These are phyloP conservation scores for Xylaria sp. DNA, from an alignment of 2,329 filamentous ascomycete genomes.

Conservation along the genomic window DNA sequence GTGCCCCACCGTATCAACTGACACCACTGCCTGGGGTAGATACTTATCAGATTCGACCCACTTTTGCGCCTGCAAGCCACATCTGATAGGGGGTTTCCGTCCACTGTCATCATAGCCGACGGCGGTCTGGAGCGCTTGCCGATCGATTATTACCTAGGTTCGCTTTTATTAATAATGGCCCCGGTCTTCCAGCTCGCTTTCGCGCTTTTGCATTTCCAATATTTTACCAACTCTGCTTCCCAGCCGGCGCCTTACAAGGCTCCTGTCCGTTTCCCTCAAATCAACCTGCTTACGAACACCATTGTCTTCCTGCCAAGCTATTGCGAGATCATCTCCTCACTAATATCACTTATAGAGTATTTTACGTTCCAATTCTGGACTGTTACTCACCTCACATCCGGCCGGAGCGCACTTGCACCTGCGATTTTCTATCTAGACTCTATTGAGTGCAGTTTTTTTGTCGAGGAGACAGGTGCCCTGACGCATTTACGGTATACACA, in stretches of 20 bases:
- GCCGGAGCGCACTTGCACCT: background rate
- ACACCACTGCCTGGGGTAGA: background rate
- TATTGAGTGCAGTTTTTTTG: background rate
- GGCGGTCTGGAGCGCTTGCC: conserved; percentile 14
- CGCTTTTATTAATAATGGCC: conserved; percentile 28
- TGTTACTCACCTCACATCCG: background rate
- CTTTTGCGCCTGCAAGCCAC: conserved; percentile 38
- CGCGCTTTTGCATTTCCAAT: conserved; percentile 20
- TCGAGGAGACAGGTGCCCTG: background rate
- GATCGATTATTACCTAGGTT: background rate
- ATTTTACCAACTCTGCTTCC: conserved; percentile 13
- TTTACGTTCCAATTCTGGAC: background rate
- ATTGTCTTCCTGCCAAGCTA: background rate
- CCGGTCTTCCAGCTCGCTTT: conserved; percentile 2
- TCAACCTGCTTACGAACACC: background rate
- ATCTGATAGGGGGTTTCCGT: conserved; percentile 44
- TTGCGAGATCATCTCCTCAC: background rate
- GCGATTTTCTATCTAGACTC: background rate
- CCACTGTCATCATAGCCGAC: conserved; percentile 38
- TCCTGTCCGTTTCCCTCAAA: background rate
- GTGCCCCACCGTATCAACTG: background rate
- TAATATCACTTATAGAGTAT: conserved; percentile 6
- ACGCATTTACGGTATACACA: background rate
- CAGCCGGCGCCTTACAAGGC: background rate
- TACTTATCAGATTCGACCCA: conserved; percentile 37